Evolutionary conservation across 2,329 filamentous ascomycete genomes (phyloP), one percentile per base, ranked within the genome.

Genomic region (Aspergillus oerlinghausenensis): DNA sequence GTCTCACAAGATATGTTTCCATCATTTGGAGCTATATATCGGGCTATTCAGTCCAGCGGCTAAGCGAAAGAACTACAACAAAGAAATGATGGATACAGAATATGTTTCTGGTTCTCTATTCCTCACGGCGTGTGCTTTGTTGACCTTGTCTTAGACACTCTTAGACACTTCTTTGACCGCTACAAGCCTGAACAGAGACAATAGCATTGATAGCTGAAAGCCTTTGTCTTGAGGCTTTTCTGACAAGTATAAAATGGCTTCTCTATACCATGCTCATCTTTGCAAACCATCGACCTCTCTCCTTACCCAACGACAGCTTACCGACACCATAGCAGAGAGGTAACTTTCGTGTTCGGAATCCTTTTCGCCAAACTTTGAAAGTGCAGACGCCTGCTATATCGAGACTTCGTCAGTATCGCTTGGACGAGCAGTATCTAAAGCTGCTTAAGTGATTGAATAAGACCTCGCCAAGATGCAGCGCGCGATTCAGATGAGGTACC

Each of bases 401-500:
- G 29, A 38, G 32, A 26, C 32, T 42, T 45, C 50, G 53, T 29
- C 19, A 45, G 4, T 51, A 38, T 7, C 21, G 1, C 23, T 14
- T 3, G 23, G 17, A 26, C 6, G 23, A 23, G 11, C 11, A 14
- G 7, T 6, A 47, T 25, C 43, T 2, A 14, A 21, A 7, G 21
- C 11, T 47, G 21, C 21, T 14, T 6, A n/a, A 23, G 43, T n/a
- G 19, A 21, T 23, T 26, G 21, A n/a, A 21, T 14, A 47, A 7
- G 21, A 47, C 10, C 3, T 11, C 0, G 3, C 42, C 9, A 54
- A 42, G 7, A 57, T 58, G 54, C 54, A 48, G 17, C 43, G 48
- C 19, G 45, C 47, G 42, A 49, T 55, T 38, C 49, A 49, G 26
- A 58, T 60, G 48, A 56, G 45, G 53, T 63, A 67, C 40, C 61